Evolutionary conservation across 2,329 filamentous ascomycete species (phyloP).

Genomic region (Pyrenophora teres): DNA sequence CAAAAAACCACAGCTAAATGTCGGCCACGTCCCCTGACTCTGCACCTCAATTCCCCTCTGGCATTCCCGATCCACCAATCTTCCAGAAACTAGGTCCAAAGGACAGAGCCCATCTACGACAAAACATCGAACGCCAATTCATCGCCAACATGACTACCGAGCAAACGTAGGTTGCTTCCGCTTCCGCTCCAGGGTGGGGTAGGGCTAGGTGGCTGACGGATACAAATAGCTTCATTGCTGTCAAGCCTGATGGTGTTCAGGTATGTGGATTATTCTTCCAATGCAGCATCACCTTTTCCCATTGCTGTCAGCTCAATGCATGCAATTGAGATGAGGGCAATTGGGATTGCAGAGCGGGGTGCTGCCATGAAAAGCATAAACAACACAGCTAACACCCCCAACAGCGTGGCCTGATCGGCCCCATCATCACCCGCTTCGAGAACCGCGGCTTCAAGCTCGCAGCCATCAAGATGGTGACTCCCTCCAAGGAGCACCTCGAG

Average conservation of each 20-base stretch:
- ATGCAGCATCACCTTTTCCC: no score
- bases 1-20: slow-evolving; percentile 35
- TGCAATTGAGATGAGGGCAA: neutral
- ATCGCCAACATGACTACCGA: slow-evolving; percentile 65
- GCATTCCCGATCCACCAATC: slow-evolving; percentile 37
- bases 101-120: slow-evolving; percentile 50
- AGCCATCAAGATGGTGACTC: slow-evolving; percentile 92
- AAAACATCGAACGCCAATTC: slow-evolving; percentile 41
- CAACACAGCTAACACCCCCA: slow-evolving; percentile 13
- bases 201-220: neutral
- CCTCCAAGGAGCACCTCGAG: slow-evolving; percentile 95
- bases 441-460: slow-evolving; percentile 97
- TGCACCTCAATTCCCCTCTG: slow-evolving; percentile 22
- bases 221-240: slow-evolving; percentile 87
- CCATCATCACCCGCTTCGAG: slow-evolving; percentile 99
- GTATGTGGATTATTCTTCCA: slow-evolving; percentile 56
- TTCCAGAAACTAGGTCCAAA: slow-evolving; percentile 55
- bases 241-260: slow-evolving; percentile 99
- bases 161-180: slow-evolving; percentile 74
- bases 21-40: slow-evolving; percentile 14
- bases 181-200: neutral
- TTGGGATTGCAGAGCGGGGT: neutral
- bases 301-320: neutral
- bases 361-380: slow-evolving; percentile 3
- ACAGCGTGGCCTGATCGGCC: slow-evolving; percentile 94